phyloP scores from a whole-genome alignment of 352 stramenopile species.

The Peronospora belbahrii region DNA sequence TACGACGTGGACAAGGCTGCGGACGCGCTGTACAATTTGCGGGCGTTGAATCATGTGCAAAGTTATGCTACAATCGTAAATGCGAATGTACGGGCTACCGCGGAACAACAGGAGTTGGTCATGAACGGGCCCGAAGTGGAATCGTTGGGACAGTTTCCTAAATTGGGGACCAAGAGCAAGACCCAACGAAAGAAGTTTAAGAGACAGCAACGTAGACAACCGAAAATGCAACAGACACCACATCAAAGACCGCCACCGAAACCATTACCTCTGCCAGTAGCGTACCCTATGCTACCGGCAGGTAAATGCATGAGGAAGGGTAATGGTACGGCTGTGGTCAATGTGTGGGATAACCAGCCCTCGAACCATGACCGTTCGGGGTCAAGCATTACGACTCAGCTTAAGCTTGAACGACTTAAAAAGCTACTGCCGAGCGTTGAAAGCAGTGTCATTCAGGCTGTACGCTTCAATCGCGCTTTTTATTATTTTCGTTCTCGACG shows the following conservation, averaged over 20 bases:
- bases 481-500: background rate
- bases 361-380: constrained; percentile 21
- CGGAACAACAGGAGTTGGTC: constrained; percentile 15
- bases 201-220: constrained; percentile 19
- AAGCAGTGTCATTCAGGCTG: constrained; percentile 45
- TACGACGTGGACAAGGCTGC: constrained; percentile 53
- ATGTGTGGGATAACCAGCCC: constrained; percentile 30
- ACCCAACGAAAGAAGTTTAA: constrained; percentile 30
- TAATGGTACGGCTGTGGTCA: constrained; percentile 11
- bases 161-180: constrained; percentile 24
- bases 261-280: constrained; percentile 18
- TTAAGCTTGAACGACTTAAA: constrained; percentile 61
- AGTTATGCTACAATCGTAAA: constrained; percentile 52
- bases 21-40: constrained; percentile 47
- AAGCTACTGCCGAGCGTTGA: constrained; percentile 49
- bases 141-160: constrained; percentile 48
- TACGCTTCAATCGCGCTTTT: constrained; percentile 8
- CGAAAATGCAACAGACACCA: constrained; percentile 18
- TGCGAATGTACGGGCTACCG: constrained; percentile 15
- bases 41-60: constrained; percentile 44
- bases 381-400: constrained; percentile 47
- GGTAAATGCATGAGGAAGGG: constrained; percentile 3
- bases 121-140: constrained; percentile 31
- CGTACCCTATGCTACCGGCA: constrained; percentile 17
- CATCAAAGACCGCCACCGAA: constrained; percentile 26